phyloP scores from a whole-genome alignment of 768 basidiomycete genomes.

The Tubosaeta brunneosetosa region DNA sequence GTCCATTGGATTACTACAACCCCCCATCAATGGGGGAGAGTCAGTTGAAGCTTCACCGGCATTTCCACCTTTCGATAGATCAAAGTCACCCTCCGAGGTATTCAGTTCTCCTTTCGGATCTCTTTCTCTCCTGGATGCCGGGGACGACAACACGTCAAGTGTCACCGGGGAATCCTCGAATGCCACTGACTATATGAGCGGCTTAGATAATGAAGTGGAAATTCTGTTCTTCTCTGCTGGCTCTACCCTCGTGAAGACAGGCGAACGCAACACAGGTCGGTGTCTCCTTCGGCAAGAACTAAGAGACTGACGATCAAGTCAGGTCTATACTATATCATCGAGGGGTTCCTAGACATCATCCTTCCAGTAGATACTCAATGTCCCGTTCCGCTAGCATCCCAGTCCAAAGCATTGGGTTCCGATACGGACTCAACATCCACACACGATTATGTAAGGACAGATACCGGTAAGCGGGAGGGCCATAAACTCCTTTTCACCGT shows the following conservation, averaged over 20 bases:
- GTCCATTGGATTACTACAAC: constrained; percentile 90
- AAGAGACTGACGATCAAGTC: not conserved
- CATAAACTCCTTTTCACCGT: constrained; percentile 87
- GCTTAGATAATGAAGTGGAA: constrained; percentile 94
- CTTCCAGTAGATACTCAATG: constrained; percentile 42
- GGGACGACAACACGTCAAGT: constrained; percentile 64
- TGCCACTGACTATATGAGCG: constrained; percentile 58
- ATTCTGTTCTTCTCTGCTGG: constrained; percentile 91
- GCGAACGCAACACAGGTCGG: constrained; percentile 81
- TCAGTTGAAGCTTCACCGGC: constrained; percentile 66
- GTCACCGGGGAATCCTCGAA: constrained; percentile 56
- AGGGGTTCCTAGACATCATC: constrained; percentile 91
- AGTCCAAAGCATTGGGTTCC: constrained; percentile 16
- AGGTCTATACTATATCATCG: constrained; percentile 92
- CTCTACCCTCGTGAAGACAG: constrained; percentile 79
- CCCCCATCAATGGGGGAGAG: constrained; percentile 65
- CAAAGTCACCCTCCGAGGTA: constrained; percentile 30
- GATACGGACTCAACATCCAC: constrained; percentile 38
- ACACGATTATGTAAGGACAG: constrained; percentile 28
- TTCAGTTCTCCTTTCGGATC: constrained; percentile 71
- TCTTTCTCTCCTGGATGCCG: constrained; percentile 64
- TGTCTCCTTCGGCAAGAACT: not conserved
- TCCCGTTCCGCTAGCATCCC: constrained; percentile 7
- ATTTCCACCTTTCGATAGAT: constrained; percentile 44
- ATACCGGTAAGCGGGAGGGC: constrained; percentile 29